Evolutionary conservation across 2,329 filamentous ascomycete species (phyloP).

Genomic region (Acarospora socialis): DNA sequence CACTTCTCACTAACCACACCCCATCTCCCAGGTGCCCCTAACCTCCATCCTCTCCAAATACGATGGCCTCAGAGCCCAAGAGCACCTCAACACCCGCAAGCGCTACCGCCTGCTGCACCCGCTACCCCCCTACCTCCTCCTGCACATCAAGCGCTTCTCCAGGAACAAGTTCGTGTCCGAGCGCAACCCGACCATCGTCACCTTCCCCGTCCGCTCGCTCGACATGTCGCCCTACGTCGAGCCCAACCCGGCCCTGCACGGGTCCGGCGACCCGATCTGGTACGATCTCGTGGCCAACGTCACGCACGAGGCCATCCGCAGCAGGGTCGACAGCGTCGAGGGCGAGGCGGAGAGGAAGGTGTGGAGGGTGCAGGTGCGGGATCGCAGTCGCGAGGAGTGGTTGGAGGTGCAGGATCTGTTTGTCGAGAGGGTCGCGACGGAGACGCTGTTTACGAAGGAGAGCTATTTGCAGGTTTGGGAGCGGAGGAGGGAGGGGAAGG

Average conservation of each 20-base stretch:
- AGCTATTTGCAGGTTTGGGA: slow-evolving; percentile 97
- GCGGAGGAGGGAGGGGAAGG: slow-evolving; percentile 46
- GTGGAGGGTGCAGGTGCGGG: slow-evolving; percentile 74
- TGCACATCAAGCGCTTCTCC: slow-evolving; percentile 95
- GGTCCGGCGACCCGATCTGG: slow-evolving; percentile 67
- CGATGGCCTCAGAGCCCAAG: slow-evolving; percentile 74
- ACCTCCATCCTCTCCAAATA: slow-evolving; percentile 80
- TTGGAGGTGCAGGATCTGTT: slow-evolving; percentile 86
- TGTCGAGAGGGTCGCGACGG: slow-evolving; percentile 76
- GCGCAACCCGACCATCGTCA: slow-evolving; percentile 95
- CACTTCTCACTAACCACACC: too few species aligned
- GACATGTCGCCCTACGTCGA: slow-evolving; percentile 87
- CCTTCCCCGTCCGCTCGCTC: slow-evolving; percentile 72
- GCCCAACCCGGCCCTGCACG: slow-evolving; percentile 58
- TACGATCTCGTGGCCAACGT: slow-evolving; percentile 97
- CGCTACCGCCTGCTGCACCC: slow-evolving; percentile 84
- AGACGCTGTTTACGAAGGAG: slow-evolving; percentile 85
- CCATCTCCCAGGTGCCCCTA: slow-evolving; percentile 53
- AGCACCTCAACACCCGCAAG: slow-evolving; percentile 75
- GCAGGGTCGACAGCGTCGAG: slow-evolving; percentile 67
- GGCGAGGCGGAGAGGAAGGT: slow-evolving; percentile 85
- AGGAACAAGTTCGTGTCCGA: slow-evolving; percentile 94
- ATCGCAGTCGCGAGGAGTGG: slow-evolving; percentile 57
- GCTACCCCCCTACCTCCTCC: slow-evolving; percentile 75
- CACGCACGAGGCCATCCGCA: slow-evolving; percentile 67